Percentiles rank a stretch among this genome's conserved stretches.
Conservation (phyloP, 768 basidiomycete species). For the Lactarius tabidus region DNA sequence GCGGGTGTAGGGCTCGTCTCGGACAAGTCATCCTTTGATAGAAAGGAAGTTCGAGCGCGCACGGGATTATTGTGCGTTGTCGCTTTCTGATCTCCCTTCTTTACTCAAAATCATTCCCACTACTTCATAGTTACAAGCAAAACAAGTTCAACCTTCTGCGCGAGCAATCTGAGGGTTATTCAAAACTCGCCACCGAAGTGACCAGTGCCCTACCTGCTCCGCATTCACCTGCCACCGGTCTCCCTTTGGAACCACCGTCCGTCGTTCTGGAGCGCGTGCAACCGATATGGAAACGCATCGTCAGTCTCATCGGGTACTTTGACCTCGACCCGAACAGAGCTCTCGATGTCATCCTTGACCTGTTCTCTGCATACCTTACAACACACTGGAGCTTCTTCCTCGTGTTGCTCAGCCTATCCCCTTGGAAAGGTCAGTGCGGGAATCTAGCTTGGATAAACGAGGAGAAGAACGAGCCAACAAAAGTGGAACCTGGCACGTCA, state of each 20-base stretch:
- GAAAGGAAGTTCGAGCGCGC: slow-evolving; percentile 76
- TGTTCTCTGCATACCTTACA: slow-evolving; percentile 75
- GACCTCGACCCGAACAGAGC: slow-evolving; percentile 94
- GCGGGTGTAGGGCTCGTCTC: slow-evolving; percentile 61
- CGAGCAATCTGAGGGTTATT: slow-evolving; percentile 97
- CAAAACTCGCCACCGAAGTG: slow-evolving; percentile 84
- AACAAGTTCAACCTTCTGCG: slow-evolving; percentile 97
- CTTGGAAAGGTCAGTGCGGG: slow-evolving; percentile 49
- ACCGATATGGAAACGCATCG: slow-evolving; percentile 76
- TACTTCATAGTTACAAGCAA: slow-evolving; percentile 77
- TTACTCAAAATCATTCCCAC: not conserved
- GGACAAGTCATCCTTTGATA: slow-evolving; percentile 64
- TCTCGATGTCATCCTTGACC: slow-evolving; percentile 89
- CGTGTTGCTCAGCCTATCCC: slow-evolving; percentile 78
- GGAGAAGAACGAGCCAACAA: slow-evolving; percentile 11
- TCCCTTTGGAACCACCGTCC: slow-evolving; percentile 54
- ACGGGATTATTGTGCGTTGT: slow-evolving; percentile 74
- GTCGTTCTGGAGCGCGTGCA: slow-evolving; percentile 61
- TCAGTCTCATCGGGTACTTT: slow-evolving; percentile 91
- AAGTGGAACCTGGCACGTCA: slow-evolving; percentile 21
- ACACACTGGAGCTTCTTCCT: slow-evolving; percentile 89
- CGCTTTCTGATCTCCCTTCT: not conserved
- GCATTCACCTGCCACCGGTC: slow-evolving; percentile 63
- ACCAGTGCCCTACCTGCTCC: slow-evolving; percentile 71
- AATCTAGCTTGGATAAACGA: slow-evolving; percentile 17